Conservation (phyloP, 306 rosid genomes). For the Cyamopsis tetragonoloba region DNA sequence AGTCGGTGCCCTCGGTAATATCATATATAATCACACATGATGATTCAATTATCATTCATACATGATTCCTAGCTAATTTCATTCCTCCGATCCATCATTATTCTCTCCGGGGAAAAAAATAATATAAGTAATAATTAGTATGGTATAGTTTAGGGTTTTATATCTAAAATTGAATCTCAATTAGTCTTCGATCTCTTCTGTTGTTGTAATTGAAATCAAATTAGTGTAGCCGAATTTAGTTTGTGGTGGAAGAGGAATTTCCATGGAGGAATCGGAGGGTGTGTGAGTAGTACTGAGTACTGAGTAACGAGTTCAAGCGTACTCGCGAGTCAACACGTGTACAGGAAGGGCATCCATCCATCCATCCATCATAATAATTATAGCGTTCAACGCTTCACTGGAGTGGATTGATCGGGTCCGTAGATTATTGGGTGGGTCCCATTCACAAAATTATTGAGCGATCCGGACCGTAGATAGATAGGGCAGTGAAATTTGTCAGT, state of each 20-base stretch:
- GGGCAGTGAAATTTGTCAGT: neutral
- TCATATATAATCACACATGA: too few species aligned
- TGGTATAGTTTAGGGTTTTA: slow-evolving; percentile 18
- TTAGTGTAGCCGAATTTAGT: neutral
- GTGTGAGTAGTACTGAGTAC: too few species aligned
- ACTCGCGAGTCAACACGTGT: slow-evolving; percentile 14
- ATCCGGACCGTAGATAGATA: slow-evolving; percentile 17
- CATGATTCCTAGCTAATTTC: neutral
- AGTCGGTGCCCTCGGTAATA: slow-evolving; percentile 86
- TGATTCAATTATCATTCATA: too few species aligned
- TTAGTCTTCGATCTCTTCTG: neutral
- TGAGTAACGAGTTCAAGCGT: too few species aligned
- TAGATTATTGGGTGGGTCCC: slow-evolving; percentile 27
- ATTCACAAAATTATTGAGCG: slow-evolving; percentile 18
- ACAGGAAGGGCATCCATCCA: neutral
- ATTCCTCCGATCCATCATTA: neutral
- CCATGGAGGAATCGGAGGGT: too few species aligned
- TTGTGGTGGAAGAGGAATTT: neutral
- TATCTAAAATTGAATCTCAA: neutral
- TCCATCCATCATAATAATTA: neutral
- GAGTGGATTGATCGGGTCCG: neutral
- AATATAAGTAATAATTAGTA: neutral
- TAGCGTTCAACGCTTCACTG: neutral
- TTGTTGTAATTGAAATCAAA: neutral
- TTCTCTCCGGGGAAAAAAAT: neutral